Base-by-base conservation (phyloP, 176 grass and related monocot genomes). In the Lolium multiflorum region DNA sequence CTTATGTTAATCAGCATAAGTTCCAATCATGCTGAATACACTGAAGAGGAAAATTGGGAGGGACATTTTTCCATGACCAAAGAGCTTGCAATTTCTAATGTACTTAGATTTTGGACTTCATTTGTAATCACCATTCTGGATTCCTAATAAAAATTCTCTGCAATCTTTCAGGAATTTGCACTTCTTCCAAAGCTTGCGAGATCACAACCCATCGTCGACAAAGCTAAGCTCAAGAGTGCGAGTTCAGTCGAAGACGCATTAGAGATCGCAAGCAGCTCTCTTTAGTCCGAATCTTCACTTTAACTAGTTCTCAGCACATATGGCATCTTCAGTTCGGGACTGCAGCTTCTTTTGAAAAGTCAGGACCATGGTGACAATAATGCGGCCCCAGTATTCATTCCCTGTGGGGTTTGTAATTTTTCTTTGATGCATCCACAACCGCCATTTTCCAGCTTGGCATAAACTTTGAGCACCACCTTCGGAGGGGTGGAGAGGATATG, bases 191-290 rank as follows among this genome's bases (percentile, higher is more conserved):
- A 81, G 50, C 88, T 98, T 1, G 96, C 93, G 0, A 94, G 69
- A 72, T 90, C 90, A 13, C 96, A 98, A 78, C 96, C 93, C n/a
- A 50, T 98, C 46, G 82, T 92, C 5, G 86, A 94, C 70, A 95
- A 90, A 89, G 83, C 86, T 18, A 95, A 94, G 86, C 93, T 98
- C 74, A 78, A 92, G 86, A 83, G 89, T 13, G 88, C 69, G 8
- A 80, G 89, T 26, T 93, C 89, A 72, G 93, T 98, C 1, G 93
- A 95, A 72, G 86, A 95, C 74, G 96, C 93, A 52, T 65, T 98
- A 63, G 96, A 95, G 74, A 95, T 94, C 49, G 93, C 86, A 54
- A 87, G 84, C 73, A 91, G 82, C 69, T 89, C 58, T 74, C 84
- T 90, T 18, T 71, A 80, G 11, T 84, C 51, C 21, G 61, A 1